Conservation (phyloP, 1,284 basidiomycete species). For the Heliocybe sulcata region DNA sequence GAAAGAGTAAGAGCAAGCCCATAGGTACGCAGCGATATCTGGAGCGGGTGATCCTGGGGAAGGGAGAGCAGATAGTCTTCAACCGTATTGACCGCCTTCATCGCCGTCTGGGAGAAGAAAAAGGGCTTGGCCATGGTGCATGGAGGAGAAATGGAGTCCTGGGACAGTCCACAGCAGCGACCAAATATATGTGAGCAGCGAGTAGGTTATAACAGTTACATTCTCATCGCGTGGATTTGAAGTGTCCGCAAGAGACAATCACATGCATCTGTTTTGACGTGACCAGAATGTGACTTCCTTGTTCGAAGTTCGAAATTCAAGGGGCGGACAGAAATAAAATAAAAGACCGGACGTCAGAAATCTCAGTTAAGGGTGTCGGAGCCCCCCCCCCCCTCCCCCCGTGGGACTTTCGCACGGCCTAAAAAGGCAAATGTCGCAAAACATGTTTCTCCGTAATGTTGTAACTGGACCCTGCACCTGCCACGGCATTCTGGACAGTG, state of each 20-base stretch:
- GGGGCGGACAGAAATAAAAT: no score
- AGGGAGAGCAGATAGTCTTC: slow-evolving; percentile 3
- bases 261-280: background rate
- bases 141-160: background rate
- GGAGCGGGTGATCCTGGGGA: slow-evolving; percentile 40
- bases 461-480: no score
- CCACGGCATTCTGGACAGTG: no score
- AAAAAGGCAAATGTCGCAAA: no score
- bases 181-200: background rate
- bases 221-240: background rate
- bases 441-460: no score
- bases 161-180: background rate
- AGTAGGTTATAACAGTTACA: background rate
- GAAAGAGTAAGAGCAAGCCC: slow-evolving; percentile 58
- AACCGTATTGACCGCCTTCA: background rate
- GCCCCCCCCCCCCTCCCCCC: no score
- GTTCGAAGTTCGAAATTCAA: no score
- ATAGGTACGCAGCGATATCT: slow-evolving; percentile 60
- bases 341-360: no score
- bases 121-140: background rate
- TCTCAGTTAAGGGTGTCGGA: no score
- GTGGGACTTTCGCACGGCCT: no score
- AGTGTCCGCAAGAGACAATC: background rate
- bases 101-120: background rate
- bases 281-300: no score